These are phyloP conservation scores for Cercospora sp. DNA, from an alignment of 2,329 filamentous ascomycete species.

Conservation along the genomic window DNA sequence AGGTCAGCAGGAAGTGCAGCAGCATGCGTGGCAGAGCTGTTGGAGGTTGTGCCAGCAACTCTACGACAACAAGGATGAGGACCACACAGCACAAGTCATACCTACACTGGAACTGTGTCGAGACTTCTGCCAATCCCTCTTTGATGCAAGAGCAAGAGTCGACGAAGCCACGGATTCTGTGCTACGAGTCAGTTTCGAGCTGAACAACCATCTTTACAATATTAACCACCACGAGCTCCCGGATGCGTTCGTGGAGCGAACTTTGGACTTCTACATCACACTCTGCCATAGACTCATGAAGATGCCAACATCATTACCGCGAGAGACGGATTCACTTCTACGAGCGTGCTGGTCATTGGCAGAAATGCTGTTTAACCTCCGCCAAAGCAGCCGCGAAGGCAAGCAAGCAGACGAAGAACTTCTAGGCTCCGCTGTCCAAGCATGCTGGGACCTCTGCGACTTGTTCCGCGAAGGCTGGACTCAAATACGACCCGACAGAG, in stretches of 20 bases:
- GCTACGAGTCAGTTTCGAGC: slow-evolving; percentile 85
- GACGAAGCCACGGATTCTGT: slow-evolving; percentile 83
- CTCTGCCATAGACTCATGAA: slow-evolving; percentile 96
- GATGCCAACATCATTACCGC: slow-evolving; percentile 73
- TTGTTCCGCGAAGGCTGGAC: slow-evolving; percentile 92
- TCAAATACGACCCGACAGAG: slow-evolving; percentile 79
- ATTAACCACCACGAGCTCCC: slow-evolving; percentile 83
- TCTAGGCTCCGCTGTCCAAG: slow-evolving; percentile 82
- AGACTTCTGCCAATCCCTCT: slow-evolving; percentile 88
- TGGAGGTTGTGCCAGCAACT: slow-evolving; percentile 90
- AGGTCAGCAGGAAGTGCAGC: slow-evolving; percentile 72
- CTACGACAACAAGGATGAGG: slow-evolving; percentile 76
- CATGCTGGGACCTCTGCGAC: slow-evolving; percentile 93
- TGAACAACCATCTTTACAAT: slow-evolving; percentile 94
- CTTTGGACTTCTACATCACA: slow-evolving; percentile 91
- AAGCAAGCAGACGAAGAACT: slow-evolving; percentile 77
- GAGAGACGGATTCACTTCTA: slow-evolving; percentile 81
- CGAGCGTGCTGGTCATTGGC: slow-evolving; percentile 86
- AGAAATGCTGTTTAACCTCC: slow-evolving; percentile 88
- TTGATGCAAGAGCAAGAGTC: slow-evolving; percentile 76
- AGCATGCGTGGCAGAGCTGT: slow-evolving; percentile 89
- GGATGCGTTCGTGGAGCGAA: slow-evolving; percentile 83
- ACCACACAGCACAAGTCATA: slow-evolving; percentile 66
- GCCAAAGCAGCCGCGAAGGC: slow-evolving; percentile 75
- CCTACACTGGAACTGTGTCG: slow-evolving; percentile 83